These are phyloP conservation scores for Orbilia blumenaviensis DNA, from an alignment of 2,329 filamentous ascomycete species.

Conservation along the genomic window DNA sequence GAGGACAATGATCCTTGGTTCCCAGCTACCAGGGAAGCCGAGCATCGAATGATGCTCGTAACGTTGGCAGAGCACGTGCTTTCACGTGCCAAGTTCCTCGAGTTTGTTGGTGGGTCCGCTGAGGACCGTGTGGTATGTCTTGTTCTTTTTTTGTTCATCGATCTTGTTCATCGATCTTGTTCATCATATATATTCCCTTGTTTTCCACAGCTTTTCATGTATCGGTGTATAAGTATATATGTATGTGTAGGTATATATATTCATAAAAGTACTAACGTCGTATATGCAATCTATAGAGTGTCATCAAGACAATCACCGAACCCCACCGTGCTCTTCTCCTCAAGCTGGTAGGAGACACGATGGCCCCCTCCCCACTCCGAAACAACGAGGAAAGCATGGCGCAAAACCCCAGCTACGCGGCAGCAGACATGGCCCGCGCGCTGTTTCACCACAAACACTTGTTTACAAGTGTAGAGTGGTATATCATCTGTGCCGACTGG, in stretches of 20 bases:
- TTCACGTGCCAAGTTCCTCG: conserved; percentile 1
- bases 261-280: too few species aligned
- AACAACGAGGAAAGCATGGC: neutral
- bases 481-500: conserved; percentile 19
- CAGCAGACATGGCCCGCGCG: conserved; percentile 27
- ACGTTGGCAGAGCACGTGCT: conserved; percentile 32
- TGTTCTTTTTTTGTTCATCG: neutral
- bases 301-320: neutral
- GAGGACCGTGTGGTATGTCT: conserved; percentile 12
- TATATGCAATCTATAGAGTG: neutral
- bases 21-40: neutral
- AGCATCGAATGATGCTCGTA: conserved; percentile 16
- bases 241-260: too few species aligned
- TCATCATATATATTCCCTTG: too few species aligned
- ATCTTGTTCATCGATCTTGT: too few species aligned
- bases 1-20: conserved; percentile 34
- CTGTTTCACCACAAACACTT: conserved; percentile 27
- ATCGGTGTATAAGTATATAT: too few species aligned
- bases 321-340: conserved; percentile 9
- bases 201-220: neutral
- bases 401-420: conserved; percentile 9
- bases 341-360: conserved; percentile 3
- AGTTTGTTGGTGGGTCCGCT: neutral
- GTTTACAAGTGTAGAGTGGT: conserved; percentile 30
- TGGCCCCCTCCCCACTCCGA: conserved; percentile 3